Evolutionary conservation across 306 rosid genomes (phyloP).

Genomic region (Glycine soja): DNA sequence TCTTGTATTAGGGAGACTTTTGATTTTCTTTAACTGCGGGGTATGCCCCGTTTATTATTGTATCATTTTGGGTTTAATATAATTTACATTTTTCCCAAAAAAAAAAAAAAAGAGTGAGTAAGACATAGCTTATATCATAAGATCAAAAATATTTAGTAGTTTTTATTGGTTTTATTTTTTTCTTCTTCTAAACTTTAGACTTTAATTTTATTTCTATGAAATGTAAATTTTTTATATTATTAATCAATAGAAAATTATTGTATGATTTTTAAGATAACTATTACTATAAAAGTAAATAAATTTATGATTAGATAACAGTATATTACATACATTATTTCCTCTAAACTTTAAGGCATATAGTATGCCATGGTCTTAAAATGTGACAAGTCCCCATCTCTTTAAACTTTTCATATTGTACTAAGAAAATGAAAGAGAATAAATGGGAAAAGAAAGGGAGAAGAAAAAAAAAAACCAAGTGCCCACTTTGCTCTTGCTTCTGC

Average conservation of each 20-base stretch:
- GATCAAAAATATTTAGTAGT: background rate
- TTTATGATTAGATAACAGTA: too few relatives aligned
- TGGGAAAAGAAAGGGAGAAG: background rate
- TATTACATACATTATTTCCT: background rate
- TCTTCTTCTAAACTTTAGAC: background rate
- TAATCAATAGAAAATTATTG: too few relatives aligned
- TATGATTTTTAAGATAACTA: too few relatives aligned
- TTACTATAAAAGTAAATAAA: too few relatives aligned
- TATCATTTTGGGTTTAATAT: too few relatives aligned
- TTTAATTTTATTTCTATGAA: background rate
- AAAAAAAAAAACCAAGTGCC: slow-evolving; percentile 9
- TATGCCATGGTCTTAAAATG: background rate
- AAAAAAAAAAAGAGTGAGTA: background rate
- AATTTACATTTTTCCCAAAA: too few relatives aligned
- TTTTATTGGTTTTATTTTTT: background rate
- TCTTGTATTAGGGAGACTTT: too few relatives aligned
- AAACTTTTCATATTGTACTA: background rate
- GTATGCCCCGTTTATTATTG: too few relatives aligned
- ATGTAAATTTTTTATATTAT: too few relatives aligned
- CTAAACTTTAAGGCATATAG: background rate
- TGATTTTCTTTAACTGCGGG: too few relatives aligned
- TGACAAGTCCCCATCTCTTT: background rate
- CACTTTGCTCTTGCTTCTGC: slow-evolving; percentile 16
- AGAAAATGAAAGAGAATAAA: slow-evolving; percentile 15
- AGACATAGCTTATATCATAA: background rate